A percentile compares a stretch with the other conserved stretches of the same genome.
These are phyloP conservation scores for Dendryphion nanum DNA, from an alignment of 2,329 filamentous ascomycete species.

Conservation along the genomic window DNA sequence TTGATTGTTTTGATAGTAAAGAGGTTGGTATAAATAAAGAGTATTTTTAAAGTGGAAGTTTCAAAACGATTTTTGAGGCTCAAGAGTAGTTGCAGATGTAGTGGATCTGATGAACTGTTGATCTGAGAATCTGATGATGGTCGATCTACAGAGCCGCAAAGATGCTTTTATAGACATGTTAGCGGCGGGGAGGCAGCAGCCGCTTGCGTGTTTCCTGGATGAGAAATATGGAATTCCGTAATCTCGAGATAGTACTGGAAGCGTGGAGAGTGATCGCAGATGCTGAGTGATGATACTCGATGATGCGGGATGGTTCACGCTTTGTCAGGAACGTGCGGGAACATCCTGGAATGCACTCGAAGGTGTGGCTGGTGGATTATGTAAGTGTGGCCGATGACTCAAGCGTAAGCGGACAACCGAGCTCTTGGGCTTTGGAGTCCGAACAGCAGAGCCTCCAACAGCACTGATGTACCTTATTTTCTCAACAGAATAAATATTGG, in stretches of 20 bases:
- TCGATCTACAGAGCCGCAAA: conserved; percentile 8
- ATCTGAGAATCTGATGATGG: conserved; percentile 28
- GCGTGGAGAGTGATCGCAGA: conserved; percentile 20
- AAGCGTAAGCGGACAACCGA: neutral
- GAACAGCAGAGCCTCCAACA: no score
- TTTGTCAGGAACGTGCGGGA: conserved; percentile 21
- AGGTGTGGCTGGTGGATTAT: neutral
- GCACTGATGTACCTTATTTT: no score
- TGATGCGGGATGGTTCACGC: conserved; percentile 17
- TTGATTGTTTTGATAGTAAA: conserved; percentile 4
- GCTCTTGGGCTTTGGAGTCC: neutral
- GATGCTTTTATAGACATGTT: conserved; percentile 34
- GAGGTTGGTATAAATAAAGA: conserved; percentile 4
- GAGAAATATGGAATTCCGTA: conserved; percentile 26
- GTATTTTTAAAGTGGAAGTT: conserved; percentile 3
- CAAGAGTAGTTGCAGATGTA: no score
- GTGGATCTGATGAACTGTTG: no score
- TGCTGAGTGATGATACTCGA: no score
- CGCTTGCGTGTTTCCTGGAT: conserved; percentile 22
- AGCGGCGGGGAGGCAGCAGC: conserved; percentile 22
- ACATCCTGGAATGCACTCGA: conserved; percentile 14
- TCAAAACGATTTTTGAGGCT: conserved; percentile 9
- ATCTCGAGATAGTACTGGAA: conserved; percentile 28
- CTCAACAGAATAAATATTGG: no score
- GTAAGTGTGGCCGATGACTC: neutral